phyloP scores from a whole-genome alignment of 345 rosid genomes.

The Reutealis trisperma region DNA sequence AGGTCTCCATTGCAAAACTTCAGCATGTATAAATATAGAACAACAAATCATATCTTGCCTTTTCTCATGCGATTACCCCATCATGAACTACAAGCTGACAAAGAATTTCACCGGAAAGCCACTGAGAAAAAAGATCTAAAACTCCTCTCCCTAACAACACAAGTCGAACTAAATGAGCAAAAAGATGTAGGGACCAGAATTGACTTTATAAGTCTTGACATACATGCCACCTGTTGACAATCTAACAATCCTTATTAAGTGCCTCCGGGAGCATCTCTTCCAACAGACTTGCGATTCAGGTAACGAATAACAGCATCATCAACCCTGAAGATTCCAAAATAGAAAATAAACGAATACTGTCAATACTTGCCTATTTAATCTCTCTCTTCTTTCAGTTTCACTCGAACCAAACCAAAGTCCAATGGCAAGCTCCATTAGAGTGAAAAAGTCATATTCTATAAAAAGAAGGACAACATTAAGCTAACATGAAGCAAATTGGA shows the following conservation, averaged over 20 bases:
- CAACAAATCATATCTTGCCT: not conserved
- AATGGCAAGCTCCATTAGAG: not conserved
- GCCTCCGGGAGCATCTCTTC: constrained; percentile 44
- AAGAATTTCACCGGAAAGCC: constrained; percentile 15
- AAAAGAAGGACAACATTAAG: not conserved
- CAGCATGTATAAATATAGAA: not conserved
- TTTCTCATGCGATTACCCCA: not conserved
- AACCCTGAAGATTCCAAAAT: constrained; percentile 34
- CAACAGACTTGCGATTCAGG: constrained; percentile 54
- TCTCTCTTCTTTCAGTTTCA: not conserved
- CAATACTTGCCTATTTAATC: not conserved
- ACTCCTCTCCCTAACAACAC: constrained; percentile 9
- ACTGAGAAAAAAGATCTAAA: not conserved
- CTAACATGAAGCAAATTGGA: not conserved
- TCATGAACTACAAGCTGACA: constrained; percentile 4
- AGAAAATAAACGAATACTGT: not conserved
- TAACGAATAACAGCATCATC: constrained; percentile 60
- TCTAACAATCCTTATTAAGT: constrained; percentile 22
- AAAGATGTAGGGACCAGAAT: constrained; percentile 2
- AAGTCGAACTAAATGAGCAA: constrained; percentile 6
- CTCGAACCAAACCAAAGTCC: not conserved
- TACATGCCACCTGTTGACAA: constrained; percentile 3
- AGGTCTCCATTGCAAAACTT: constrained; percentile 2
- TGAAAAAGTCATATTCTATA: not conserved
- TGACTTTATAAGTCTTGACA: not conserved